These are phyloP conservation scores for Hypoxylon sp. DNA, from an alignment of 2,329 filamentous ascomycete genomes.

Conservation along the genomic window DNA sequence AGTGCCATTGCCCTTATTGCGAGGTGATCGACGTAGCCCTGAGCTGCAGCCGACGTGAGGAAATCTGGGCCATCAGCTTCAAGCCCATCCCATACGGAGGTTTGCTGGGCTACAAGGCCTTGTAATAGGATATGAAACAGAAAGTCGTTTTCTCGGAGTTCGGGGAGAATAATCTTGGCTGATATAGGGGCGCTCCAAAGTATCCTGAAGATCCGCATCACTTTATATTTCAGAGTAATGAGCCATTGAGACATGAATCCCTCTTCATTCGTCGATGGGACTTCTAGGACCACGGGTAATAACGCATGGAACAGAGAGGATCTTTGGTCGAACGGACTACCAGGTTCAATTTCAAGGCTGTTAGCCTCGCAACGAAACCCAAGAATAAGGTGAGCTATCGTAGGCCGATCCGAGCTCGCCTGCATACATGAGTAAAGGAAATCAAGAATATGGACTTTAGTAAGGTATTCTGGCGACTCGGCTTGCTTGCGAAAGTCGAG, in stretches of 20 bases:
- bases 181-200: conserved; percentile 89
- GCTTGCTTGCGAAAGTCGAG: conserved; percentile 80
- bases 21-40: conserved; percentile 81
- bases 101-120: conserved; percentile 76
- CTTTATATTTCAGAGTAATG: conserved; percentile 74
- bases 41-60: conserved; percentile 73
- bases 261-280: conserved; percentile 72
- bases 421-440: conserved; percentile 85
- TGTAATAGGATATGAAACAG: conserved; percentile 80
- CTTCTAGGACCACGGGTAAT: conserved; percentile 75
- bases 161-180: conserved; percentile 76
- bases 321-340: conserved; percentile 76
- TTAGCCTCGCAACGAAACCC: conserved; percentile 85
- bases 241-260: conserved; percentile 74
- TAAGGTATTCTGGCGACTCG: conserved; percentile 78
- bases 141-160: conserved; percentile 83
- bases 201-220: conserved; percentile 78
- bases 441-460: conserved; percentile 86
- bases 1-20: conserved; percentile 80
- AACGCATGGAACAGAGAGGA: conserved; percentile 87
- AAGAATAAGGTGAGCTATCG: conserved; percentile 88
- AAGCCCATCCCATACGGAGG: conserved; percentile 79
- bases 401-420: conserved; percentile 80
- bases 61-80: conserved; percentile 73
- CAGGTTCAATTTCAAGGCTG: conserved; percentile 73